Conservation (phyloP, 2,329 filamentous ascomycete species). For the Venturia carpophila region DNA sequence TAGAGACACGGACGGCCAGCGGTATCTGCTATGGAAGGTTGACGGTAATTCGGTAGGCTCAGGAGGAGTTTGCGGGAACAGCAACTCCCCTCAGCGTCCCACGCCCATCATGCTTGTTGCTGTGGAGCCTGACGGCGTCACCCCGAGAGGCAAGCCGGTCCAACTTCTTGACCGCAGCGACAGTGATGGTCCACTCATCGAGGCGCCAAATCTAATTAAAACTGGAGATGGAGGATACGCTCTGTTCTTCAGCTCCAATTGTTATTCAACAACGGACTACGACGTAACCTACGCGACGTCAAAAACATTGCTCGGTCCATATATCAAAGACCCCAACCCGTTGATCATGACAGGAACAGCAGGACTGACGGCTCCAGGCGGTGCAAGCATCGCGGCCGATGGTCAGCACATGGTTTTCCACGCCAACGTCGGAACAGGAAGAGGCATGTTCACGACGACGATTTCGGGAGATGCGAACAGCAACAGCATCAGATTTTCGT, state of each 20-base stretch:
- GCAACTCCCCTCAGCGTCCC: conserved; percentile 32
- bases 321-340: conserved; percentile 18
- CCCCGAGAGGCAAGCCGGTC: conserved; percentile 43
- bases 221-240: conserved; percentile 45
- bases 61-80: conserved; percentile 42
- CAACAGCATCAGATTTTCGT: conserved; percentile 5
- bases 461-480: conserved; percentile 7
- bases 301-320: conserved; percentile 22
- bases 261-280: conserved; percentile 48
- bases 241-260: conserved; percentile 56
- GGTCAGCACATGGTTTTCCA: conserved; percentile 19
- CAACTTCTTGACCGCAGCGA: conserved; percentile 40
- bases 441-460: conserved; percentile 18
- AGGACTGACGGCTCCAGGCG: conserved; percentile 21
- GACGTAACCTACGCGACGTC: conserved; percentile 54
- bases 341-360: conserved; percentile 19
- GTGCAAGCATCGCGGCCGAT: conserved; percentile 19
- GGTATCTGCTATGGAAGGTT: conserved; percentile 58
- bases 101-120: conserved; percentile 53
- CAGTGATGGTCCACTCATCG: conserved; percentile 49
- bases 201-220: conserved; percentile 51
- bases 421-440: conserved; percentile 14
- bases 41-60: conserved; percentile 52
- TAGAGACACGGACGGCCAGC: conserved; percentile 44
- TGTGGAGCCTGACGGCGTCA: conserved; percentile 45